These are phyloP conservation scores for Pseudozyma thailandica DNA, from an alignment of 1,284 basidiomycete genomes.

Conservation along the genomic window DNA sequence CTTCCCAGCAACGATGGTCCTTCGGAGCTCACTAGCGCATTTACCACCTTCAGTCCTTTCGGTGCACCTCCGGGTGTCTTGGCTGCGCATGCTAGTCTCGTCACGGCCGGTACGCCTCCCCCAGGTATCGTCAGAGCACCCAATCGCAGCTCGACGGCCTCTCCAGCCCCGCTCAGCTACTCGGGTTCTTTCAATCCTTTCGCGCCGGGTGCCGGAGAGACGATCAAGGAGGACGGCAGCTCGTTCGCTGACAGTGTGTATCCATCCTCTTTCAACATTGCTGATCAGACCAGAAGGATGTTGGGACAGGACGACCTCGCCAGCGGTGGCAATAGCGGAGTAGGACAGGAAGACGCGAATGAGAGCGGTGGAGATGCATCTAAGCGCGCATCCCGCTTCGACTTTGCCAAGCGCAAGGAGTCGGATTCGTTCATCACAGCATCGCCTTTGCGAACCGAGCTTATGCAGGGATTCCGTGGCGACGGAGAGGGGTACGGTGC, in stretches of 20 bases:
- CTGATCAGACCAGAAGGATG: constrained; percentile 54
- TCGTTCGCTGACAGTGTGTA: constrained; percentile 32
- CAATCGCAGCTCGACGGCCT: constrained; percentile 46
- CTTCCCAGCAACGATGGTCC: constrained; percentile 30
- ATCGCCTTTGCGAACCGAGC: constrained; percentile 41
- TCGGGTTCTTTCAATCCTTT: constrained; percentile 66
- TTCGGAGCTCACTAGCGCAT: constrained; percentile 40
- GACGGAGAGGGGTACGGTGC: constrained; percentile 17
- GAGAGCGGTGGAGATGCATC: constrained; percentile 27
- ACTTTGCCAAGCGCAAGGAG: constrained; percentile 61
- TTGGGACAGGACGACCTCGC: constrained; percentile 44
- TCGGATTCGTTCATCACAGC: constrained; percentile 44
- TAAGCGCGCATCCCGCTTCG: constrained; percentile 57
- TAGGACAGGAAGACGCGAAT: constrained; percentile 23
- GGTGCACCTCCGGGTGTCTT: constrained; percentile 38
- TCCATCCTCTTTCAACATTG: constrained; percentile 45
- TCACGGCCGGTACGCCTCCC: constrained; percentile 34
- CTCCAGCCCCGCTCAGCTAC: constrained; percentile 54
- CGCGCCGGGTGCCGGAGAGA: constrained; percentile 53
- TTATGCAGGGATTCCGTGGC: constrained; percentile 34
- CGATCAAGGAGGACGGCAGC: constrained; percentile 42
- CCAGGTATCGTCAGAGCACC: constrained; percentile 34
- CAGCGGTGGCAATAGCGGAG: constrained; percentile 1
- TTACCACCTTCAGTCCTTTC: constrained; percentile 43
- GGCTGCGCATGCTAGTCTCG: constrained; percentile 34